phyloP scores from a whole-genome alignment of 2,329 filamentous ascomycete species.

The Botrytis hyacinthi region DNA sequence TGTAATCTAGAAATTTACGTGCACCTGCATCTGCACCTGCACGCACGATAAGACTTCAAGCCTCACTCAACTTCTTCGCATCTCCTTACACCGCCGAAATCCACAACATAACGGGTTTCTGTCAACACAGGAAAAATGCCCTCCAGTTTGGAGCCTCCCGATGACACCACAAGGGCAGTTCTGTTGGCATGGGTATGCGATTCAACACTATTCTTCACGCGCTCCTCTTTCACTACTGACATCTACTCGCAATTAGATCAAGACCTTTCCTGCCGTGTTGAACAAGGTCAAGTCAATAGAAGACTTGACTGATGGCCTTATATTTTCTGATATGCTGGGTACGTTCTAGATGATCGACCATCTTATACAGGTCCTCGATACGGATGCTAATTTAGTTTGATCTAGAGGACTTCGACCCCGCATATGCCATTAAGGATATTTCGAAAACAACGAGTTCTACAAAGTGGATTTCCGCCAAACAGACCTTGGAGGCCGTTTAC shows the following conservation, averaged over 20 bases:
- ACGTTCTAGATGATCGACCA: constrained; percentile 31
- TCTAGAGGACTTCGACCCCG: constrained; percentile 55
- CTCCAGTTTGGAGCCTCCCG: constrained; percentile 18
- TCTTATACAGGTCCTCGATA: constrained; percentile 43
- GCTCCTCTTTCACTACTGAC: constrained; percentile 3
- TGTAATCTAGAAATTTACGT: constrained; percentile 19
- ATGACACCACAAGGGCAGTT: constrained; percentile 43
- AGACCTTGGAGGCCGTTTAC: constrained; percentile 51
- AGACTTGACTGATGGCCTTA: constrained; percentile 40
- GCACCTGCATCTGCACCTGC: constrained; percentile 14
- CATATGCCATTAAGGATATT: constrained; percentile 56
- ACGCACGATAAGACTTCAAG: constrained; percentile 21
- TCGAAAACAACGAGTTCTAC: constrained; percentile 41
- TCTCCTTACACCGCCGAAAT: constrained; percentile 21
- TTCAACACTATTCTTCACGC: constrained; percentile 24
- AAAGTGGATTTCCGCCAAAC: constrained; percentile 45
- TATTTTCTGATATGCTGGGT: constrained; percentile 39
- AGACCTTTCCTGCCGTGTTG: constrained; percentile 37
- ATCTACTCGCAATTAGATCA: constrained; percentile 33
- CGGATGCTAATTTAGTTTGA: constrained; percentile 21
- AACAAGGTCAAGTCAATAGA: constrained; percentile 33
- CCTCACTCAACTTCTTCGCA: constrained; percentile 19
- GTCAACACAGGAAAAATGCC: constrained; percentile 18
- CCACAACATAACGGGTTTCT: constrained; percentile 9
- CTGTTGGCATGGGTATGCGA: constrained; percentile 54